A percentile compares a stretch with the other conserved stretches of the same genome.
Conservation (phyloP, 495 filamentous ascomycete genomes). For the Talaromyces thailandensis region DNA sequence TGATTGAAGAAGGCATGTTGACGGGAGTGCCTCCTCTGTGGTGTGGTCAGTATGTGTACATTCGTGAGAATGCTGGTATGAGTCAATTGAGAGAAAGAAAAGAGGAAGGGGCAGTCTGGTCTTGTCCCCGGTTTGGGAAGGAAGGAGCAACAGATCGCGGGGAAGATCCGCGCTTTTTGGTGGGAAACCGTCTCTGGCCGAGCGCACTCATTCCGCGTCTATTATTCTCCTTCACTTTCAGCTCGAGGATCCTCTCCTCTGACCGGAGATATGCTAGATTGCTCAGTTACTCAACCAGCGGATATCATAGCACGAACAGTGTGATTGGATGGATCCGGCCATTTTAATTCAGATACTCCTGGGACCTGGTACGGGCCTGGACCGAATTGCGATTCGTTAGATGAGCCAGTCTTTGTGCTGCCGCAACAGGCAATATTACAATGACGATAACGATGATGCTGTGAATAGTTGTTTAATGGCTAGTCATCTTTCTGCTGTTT, state of each 20-base stretch:
- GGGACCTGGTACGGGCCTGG: not conserved
- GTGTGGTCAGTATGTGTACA: not conserved
- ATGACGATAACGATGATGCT: too few relatives aligned
- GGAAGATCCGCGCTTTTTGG: not conserved
- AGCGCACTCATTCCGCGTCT: not conserved
- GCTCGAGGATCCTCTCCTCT: too few relatives aligned
- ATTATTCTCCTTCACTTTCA: too few relatives aligned
- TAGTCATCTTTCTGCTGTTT: not conserved
- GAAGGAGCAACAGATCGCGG: not conserved
- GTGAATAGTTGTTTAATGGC: too few relatives aligned
- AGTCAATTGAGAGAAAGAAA: not conserved
- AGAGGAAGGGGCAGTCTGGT: not conserved
- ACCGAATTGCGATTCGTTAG: not conserved
- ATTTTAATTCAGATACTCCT: not conserved
- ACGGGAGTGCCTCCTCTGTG: not conserved
- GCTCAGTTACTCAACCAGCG: not conserved
- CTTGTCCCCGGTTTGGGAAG: not conserved
- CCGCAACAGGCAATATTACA: not conserved
- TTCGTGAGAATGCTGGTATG: not conserved
- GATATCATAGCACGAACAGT: not conserved
- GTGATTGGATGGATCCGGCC: not conserved
- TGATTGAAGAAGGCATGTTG: slow-evolving; percentile 9
- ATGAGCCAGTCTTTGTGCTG: not conserved
- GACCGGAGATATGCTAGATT: too few relatives aligned
- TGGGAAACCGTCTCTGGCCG: not conserved